Evolutionary conservation across 768 basidiomycete species (phyloP), one percentile per base, ranked within the genome.

Genomic region (Brasilioporus rufonigricans): DNA sequence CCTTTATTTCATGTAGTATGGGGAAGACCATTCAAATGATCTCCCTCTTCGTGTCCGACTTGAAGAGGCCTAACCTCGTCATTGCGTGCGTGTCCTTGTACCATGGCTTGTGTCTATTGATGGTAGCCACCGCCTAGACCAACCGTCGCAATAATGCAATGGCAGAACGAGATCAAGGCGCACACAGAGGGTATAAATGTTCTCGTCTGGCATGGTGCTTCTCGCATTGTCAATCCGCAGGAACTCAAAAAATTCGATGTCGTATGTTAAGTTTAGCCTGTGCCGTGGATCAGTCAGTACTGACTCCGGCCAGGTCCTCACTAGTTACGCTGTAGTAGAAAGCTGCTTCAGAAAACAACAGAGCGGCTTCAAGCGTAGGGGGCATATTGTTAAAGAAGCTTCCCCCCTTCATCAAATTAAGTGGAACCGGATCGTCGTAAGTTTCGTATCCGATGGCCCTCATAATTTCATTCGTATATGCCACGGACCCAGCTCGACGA

Each of bases 1-100:
- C 53, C 57, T 21, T 60, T 58, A n/a, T 45, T 47, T 57, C 24
- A 8, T 40, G 16, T 59, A 88, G 89, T 19, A 93, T 94, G 91
- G 90, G 89, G 14, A 93, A 94, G 72, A 99, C 96, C 0, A 98
- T 99, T 55, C 97, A 99, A 67, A 93, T 94, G 60, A 95, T 99
- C 47, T 81, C 94, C 1, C 78, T 98, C 36, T 78, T 99, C 35
- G 83, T 95, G 5, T 84, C 88, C 1, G 91, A 94, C 63, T 68
- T 79, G 45, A 73, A 77, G 56, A 88, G 83, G 67, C 93, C 94
- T 3, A 96, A 94, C 61, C 80, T 99, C 21, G 91, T 99, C 31
- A 80, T 99, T 27, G 97, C 97, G 89, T 91, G 69, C 58, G 86
- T 76, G n/a, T 41, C 40, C 29, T 54, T 44, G 39, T 1, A 18